Evolutionary conservation across 2,329 filamentous ascomycete genomes (phyloP).

Genomic region (Ceratocystis cubensis): DNA sequence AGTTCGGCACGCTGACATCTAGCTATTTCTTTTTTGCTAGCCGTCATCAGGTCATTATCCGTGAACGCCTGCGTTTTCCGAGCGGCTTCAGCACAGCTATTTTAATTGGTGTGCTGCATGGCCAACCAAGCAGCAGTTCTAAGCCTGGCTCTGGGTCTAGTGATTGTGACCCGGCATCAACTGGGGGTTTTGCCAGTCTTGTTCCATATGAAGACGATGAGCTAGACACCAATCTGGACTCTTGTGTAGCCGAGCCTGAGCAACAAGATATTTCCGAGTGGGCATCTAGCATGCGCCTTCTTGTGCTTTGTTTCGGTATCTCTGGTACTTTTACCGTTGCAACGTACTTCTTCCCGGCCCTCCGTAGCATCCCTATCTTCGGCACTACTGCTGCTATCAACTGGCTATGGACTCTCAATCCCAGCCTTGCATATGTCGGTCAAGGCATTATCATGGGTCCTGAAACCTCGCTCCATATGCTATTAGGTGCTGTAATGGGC

Average conservation of each 20-base stretch:
- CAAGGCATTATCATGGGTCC: conserved; percentile 99
- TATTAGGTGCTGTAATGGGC: conserved; percentile 74
- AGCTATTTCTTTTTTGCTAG: conserved; percentile 26
- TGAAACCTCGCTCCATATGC: conserved; percentile 89
- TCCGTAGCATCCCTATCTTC: conserved; percentile 79
- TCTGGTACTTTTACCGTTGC: conserved; percentile 61
- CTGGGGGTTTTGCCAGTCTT: conserved; percentile 34
- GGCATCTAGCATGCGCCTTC: conserved; percentile 39
- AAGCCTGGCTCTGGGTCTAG: conserved; percentile 12
- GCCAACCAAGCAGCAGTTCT: conserved; percentile 30
- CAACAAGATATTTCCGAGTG: conserved; percentile 29
- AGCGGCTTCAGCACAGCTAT: conserved; percentile 91
- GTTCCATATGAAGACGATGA: conserved; percentile 27
- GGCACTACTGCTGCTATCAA: conserved; percentile 58
- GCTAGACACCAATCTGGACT: conserved; percentile 25
- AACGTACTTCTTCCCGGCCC: conserved; percentile 78
- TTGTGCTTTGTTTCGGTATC: conserved; percentile 44
- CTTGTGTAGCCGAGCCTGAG: conserved; percentile 25
- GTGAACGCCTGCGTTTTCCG: conserved; percentile 85
- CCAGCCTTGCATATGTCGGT: conserved; percentile 90
- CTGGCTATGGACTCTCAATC: conserved; percentile 95
- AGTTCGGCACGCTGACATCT: background rate
- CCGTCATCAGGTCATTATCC: conserved; percentile 79
- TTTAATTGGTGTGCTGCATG: conserved; percentile 82
- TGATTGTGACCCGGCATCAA: background rate